Conservation (phyloP, 1,139 yeast genomes). For the Pichia sp. region DNA sequence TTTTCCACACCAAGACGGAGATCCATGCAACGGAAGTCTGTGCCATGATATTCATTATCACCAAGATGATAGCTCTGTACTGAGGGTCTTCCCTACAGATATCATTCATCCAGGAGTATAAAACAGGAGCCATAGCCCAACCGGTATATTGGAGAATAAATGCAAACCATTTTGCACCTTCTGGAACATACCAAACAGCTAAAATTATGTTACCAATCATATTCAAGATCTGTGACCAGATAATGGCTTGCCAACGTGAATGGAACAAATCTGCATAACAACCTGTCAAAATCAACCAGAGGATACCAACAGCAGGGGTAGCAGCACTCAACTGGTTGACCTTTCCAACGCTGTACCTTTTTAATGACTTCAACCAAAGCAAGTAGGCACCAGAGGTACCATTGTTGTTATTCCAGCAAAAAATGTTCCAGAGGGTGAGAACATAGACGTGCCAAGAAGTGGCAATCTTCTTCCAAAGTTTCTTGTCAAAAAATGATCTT, state of each 20-base stretch:
- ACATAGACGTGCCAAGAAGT: constrained; percentile 52
- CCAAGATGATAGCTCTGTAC: constrained; percentile 43
- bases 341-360: constrained; percentile 38
- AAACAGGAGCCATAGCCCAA: constrained; percentile 45
- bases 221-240: constrained; percentile 40
- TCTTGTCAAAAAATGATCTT: constrained; percentile 35
- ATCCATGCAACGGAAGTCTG: constrained; percentile 42
- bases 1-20: constrained; percentile 47
- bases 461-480: constrained; percentile 48
- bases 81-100: constrained; percentile 45
- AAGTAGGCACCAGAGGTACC: constrained; percentile 53
- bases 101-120: constrained; percentile 47
- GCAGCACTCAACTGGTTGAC: constrained; percentile 44
- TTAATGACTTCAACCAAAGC: constrained; percentile 48
- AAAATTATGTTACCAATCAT: constrained; percentile 38
- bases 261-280: constrained; percentile 47
- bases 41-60: constrained; percentile 44
- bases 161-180: constrained; percentile 48
- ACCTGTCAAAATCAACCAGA: constrained; percentile 45
- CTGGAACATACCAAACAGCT: constrained; percentile 47
- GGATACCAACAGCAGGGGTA: constrained; percentile 50
- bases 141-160: constrained; percentile 44
- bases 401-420: constrained; percentile 42
- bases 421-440: constrained; percentile 39
- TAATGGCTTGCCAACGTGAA: constrained; percentile 44